Percentiles rank a stretch among this genome's conserved stretches.
Evolutionary conservation across 2,329 filamentous ascomycete species (phyloP).

Genomic region (Clarireedia hainanense): DNA sequence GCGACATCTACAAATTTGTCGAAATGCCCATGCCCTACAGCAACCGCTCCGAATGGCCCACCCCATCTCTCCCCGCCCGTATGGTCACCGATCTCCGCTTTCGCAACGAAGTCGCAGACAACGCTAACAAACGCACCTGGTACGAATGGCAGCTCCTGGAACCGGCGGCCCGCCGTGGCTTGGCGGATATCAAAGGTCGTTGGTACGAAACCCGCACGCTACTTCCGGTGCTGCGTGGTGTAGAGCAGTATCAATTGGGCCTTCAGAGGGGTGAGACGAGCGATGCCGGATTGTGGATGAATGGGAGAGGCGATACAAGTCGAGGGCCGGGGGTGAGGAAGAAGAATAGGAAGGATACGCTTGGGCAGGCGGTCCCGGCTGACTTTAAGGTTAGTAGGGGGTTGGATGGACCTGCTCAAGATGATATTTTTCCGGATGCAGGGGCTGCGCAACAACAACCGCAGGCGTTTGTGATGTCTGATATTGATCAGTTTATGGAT

Average conservation of each 20-base stretch:
- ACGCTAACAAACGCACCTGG: constrained; percentile 21
- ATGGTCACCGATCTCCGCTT: constrained; percentile 32
- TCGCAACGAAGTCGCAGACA: constrained; percentile 40
- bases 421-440: constrained; percentile 25
- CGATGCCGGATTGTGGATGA: constrained; percentile 39
- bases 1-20: constrained; percentile 44
- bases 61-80: constrained; percentile 39
- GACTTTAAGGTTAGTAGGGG: constrained; percentile 29
- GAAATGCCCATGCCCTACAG: constrained; percentile 31
- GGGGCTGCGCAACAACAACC: neutral
- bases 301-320: constrained; percentile 35
- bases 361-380: constrained; percentile 28
- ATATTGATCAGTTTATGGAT: constrained; percentile 16
- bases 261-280: constrained; percentile 30
- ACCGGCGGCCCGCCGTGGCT: constrained; percentile 23
- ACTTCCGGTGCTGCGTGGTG: constrained; percentile 32
- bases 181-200: constrained; percentile 47
- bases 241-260: constrained; percentile 29
- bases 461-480: neutral
- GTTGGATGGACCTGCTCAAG: constrained; percentile 25
- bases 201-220: constrained; percentile 52
- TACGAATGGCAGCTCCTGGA: constrained; percentile 29
- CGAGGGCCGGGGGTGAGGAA: constrained; percentile 22
- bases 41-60: constrained; percentile 31
- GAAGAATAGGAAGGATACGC: constrained; percentile 28